A percentile compares a stretch with the other conserved stretches of the same genome.
Conservation (phyloP, 2,329 filamentous ascomycete species). For the Ophiocordyceps australis region DNA sequence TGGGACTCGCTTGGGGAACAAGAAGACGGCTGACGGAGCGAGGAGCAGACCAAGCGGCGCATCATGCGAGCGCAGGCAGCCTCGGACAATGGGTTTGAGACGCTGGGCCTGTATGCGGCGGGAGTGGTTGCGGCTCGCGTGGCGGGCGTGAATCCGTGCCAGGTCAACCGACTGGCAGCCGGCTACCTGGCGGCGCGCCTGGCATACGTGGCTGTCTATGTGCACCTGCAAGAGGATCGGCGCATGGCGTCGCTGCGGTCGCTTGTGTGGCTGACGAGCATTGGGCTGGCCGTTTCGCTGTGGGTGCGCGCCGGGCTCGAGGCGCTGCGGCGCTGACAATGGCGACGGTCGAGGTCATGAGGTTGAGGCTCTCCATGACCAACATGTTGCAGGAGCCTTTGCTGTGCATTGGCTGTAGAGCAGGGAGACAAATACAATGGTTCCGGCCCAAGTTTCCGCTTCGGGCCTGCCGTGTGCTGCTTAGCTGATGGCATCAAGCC, state of each 20-base stretch:
- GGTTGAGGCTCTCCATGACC: too few relatives aligned
- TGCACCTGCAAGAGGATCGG: conserved; percentile 21
- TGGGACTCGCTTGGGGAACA: too few relatives aligned
- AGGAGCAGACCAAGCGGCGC: conserved; percentile 31
- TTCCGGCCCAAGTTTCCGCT: too few relatives aligned
- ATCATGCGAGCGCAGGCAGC: conserved; percentile 33
- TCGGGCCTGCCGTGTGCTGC: too few relatives aligned
- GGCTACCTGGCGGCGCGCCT: conserved; percentile 20
- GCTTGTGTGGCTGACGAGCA: conserved; percentile 16
- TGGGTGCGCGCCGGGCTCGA: conserved; percentile 21
- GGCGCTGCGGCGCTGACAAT: conserved; percentile 1
- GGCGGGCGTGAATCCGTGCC: conserved; percentile 16
- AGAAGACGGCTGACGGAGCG: too few relatives aligned
- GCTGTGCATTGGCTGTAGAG: too few relatives aligned
- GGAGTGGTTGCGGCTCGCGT: conserved; percentile 25
- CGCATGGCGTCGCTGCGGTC: conserved; percentile 17
- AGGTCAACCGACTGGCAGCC: conserved; percentile 19
- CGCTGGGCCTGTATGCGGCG: conserved; percentile 21
- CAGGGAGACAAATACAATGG: too few relatives aligned
- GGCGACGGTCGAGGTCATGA: background rate
- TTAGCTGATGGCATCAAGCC: too few relatives aligned
- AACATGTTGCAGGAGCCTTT: background rate
- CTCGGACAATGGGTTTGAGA: conserved; percentile 23
- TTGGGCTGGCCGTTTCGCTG: conserved; percentile 14
- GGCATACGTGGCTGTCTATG: conserved; percentile 22